These are phyloP conservation scores for Suillus fuscotomentosus DNA, from an alignment of 768 basidiomycete genomes.

Conservation along the genomic window DNA sequence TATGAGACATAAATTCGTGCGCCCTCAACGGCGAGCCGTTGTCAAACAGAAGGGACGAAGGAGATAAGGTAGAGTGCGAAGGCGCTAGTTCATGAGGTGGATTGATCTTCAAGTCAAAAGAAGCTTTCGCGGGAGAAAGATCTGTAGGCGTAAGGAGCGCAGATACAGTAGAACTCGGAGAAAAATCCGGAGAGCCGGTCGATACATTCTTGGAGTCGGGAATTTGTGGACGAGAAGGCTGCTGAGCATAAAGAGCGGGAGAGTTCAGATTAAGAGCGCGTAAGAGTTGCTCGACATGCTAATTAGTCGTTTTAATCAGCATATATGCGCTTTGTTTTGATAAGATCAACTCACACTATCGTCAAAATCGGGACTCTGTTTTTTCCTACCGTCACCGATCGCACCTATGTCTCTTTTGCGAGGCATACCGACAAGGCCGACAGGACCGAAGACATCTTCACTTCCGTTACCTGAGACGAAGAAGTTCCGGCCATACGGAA, in stretches of 20 bases:
- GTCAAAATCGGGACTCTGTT: slow-evolving; percentile 53
- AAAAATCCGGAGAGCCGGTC: slow-evolving; percentile 64
- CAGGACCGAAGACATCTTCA: slow-evolving; percentile 69
- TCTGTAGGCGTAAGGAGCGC: slow-evolving; percentile 74
- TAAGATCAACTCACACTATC: slow-evolving; percentile 37
- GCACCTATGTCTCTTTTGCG: slow-evolving; percentile 61
- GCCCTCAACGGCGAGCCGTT: slow-evolving; percentile 38
- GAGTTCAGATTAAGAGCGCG: slow-evolving; percentile 80
- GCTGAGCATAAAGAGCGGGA: slow-evolving; percentile 52
- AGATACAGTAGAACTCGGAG: slow-evolving; percentile 70
- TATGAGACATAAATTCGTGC: slow-evolving; percentile 28
- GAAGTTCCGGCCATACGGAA: slow-evolving; percentile 25
- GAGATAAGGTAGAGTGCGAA: slow-evolving; percentile 24
- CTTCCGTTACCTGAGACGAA: slow-evolving; percentile 29
- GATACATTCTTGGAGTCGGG: slow-evolving; percentile 39
- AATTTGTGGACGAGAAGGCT: slow-evolving; percentile 42
- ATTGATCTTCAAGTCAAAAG: slow-evolving; percentile 56
- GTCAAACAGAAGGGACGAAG: slow-evolving; percentile 44
- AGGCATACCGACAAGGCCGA: slow-evolving; percentile 33
- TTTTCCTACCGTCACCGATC: slow-evolving; percentile 79
- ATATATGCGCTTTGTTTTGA: slow-evolving; percentile 27
- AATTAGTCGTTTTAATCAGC: slow-evolving; percentile 12
- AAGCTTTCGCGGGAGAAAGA: slow-evolving; percentile 58
- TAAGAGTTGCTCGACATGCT: slow-evolving; percentile 82
- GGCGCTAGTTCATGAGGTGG: slow-evolving; percentile 48